Evolutionary conservation across 2,329 filamentous ascomycete genomes (phyloP), one percentile per base, ranked within the genome.

Genomic region (Colletotrichum chrysophilum): DNA sequence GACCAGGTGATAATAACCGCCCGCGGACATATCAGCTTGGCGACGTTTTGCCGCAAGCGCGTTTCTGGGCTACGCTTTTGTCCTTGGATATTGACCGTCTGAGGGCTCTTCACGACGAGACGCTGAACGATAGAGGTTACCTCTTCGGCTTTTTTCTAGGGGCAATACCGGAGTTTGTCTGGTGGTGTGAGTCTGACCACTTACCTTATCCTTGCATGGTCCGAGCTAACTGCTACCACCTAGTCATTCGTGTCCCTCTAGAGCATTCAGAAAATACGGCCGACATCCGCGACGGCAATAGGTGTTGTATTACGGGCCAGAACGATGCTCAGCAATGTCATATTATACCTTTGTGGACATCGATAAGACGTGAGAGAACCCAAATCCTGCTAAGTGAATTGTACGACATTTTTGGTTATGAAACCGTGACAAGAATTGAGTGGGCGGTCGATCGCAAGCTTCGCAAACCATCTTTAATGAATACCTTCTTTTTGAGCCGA

Each of bases 351-450:
- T 18, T 43, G 18, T 43, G 36, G 36, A 43, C 36, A 18, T 43
- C 16, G 7, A 18, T 9, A 43, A 43, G 36, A 43, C 36, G 7
- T 18, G 4, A 18, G 36, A 43, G 16, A 43, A 43, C 36, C 36
- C 0, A 16, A 1, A 8, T 36, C 34, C 34, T 36, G 34, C 34
- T 36, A 4, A 1, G 14, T 16, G 0, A 36, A 0, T 38, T 38
- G 36, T 0, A 18, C 16, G 16, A 16, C 36, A 9, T 38, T 9
- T 0, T 38, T 18, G 16, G 16, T 18, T 5, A 3, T 43, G 36
- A 18, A 43, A 10, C 36, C 4, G 14, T 4, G 7, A 3, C 7
- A 8, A 38, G 34, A 38, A 38, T 38, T 16, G 0, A 38, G 34
- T 7, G 14, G 1, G 14, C 2, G 34, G 34, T 38, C 34, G 34